These are phyloP conservation scores for Candida lessepsii DNA, from an alignment of 805 yeast genomes.

Conservation along the genomic window DNA sequence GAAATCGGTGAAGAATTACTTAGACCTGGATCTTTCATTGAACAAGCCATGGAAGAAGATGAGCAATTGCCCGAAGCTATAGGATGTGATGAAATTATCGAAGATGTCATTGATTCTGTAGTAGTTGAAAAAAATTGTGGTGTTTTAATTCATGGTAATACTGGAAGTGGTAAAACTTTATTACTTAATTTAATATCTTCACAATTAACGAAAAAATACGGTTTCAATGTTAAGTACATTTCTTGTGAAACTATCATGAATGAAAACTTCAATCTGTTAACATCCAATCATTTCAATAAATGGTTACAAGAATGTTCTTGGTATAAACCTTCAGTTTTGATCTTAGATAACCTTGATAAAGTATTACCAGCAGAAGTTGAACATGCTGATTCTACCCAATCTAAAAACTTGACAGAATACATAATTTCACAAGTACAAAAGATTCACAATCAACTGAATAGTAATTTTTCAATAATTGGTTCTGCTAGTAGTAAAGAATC, in stretches of 20 bases:
- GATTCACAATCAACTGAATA: slow-evolving; percentile 42
- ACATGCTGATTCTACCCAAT: slow-evolving; percentile 57
- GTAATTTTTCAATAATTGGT: slow-evolving; percentile 56
- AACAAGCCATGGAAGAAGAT: slow-evolving; percentile 10
- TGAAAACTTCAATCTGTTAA: slow-evolving; percentile 49
- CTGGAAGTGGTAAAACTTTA: slow-evolving; percentile 81
- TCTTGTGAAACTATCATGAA: slow-evolving; percentile 55
- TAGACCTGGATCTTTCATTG: slow-evolving; percentile 42
- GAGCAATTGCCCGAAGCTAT: slow-evolving; percentile 34
- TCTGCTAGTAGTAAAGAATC: slow-evolving; percentile 64
- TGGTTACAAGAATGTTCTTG: slow-evolving; percentile 59
- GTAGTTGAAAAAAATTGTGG: slow-evolving; percentile 50
- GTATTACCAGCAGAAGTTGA: slow-evolving; percentile 64
- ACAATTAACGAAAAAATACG: slow-evolving; percentile 34
- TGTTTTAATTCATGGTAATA: slow-evolving; percentile 63
- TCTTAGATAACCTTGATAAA: slow-evolving; percentile 77
- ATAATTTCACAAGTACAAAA: slow-evolving; percentile 46
- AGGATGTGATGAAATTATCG: slow-evolving; percentile 54
- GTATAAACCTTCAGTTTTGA: slow-evolving; percentile 72
- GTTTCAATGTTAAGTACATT: slow-evolving; percentile 48
- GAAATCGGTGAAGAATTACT: slow-evolving; percentile 53
- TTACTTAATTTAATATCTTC: slow-evolving; percentile 44
- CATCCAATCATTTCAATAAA: slow-evolving; percentile 40
- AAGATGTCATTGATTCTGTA: slow-evolving; percentile 38
- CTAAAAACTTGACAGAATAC: slow-evolving; percentile 65